Evolutionary conservation across 495 filamentous ascomycete genomes (phyloP).

Genomic region (Monascus purpureus): DNA sequence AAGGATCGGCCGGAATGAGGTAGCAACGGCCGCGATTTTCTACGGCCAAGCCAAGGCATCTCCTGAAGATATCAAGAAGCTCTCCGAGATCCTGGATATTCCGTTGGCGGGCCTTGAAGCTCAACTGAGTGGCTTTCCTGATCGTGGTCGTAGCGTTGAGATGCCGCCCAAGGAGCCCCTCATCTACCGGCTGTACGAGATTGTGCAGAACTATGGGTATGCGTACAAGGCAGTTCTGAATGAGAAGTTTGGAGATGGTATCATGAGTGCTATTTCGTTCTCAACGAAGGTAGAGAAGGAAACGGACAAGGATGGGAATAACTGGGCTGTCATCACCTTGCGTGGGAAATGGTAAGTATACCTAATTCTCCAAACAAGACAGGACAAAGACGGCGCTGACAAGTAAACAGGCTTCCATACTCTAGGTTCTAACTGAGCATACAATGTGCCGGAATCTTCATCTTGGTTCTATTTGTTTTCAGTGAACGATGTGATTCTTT

Average conservation of each 20-base stretch:
- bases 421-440: no score
- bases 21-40: slow-evolving; percentile 84
- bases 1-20: slow-evolving; percentile 70
- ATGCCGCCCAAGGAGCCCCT: slow-evolving; percentile 93
- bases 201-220: slow-evolving; percentile 96
- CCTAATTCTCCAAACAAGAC: no score
- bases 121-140: slow-evolving; percentile 60
- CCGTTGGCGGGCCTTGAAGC: slow-evolving; percentile 39
- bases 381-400: no score
- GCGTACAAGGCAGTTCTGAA: slow-evolving; percentile 94
- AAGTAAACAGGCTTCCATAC: no score
- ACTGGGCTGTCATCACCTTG: slow-evolving; percentile 83
- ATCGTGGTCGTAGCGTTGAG: slow-evolving; percentile 69
- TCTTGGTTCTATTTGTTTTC: background rate
- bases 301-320: slow-evolving; percentile 64
- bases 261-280: slow-evolving; percentile 96
- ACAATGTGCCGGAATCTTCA: no score
- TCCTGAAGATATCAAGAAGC: slow-evolving; percentile 58
- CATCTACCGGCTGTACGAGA: slow-evolving; percentile 90
- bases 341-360: slow-evolving; percentile 81
- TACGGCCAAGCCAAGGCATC: slow-evolving; percentile 83
- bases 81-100: slow-evolving; percentile 54
- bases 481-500: no score
- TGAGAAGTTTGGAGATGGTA: slow-evolving; percentile 98
- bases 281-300: slow-evolving; percentile 93